These are phyloP conservation scores for Adenanthera pavonina DNA, from an alignment of 306 rosid genomes.

Conservation along the genomic window DNA sequence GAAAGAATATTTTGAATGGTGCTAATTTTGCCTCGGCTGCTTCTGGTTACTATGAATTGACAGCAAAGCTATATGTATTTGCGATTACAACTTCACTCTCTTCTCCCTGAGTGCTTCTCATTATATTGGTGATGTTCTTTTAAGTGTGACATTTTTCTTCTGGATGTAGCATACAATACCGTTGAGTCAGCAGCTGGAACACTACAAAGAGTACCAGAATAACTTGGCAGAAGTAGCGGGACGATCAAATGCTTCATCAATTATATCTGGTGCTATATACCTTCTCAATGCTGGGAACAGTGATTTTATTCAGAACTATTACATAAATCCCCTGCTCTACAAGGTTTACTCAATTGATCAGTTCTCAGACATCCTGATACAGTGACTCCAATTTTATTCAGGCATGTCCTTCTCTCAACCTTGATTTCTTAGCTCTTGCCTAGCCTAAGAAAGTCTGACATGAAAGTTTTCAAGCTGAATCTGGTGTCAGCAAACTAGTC, in stretches of 20 bases:
- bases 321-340: slow-evolving; percentile 61
- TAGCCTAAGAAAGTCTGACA: too few species aligned
- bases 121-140: neutral
- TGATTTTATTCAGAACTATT: slow-evolving; percentile 79
- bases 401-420: slow-evolving; percentile 46
- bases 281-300: slow-evolving; percentile 59
- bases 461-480: too few species aligned
- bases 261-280: slow-evolving; percentile 61
- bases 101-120: neutral
- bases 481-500: too few species aligned
- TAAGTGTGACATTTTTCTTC: neutral
- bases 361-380: slow-evolving; percentile 63
- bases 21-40: slow-evolving; percentile 70
- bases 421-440: neutral
- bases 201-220: slow-evolving; percentile 64
- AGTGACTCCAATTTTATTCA: slow-evolving; percentile 50
- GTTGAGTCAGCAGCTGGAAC: slow-evolving; percentile 58
- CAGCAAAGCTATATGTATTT: slow-evolving; percentile 65
- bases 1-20: slow-evolving; percentile 49
- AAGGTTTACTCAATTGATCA: slow-evolving; percentile 48
- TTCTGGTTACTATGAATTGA: slow-evolving; percentile 63
- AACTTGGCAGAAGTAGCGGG: slow-evolving; percentile 55
- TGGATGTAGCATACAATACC: slow-evolving; percentile 59
- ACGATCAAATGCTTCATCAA: slow-evolving; percentile 51
- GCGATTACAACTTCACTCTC: slow-evolving; percentile 41